Percentiles rank a stretch among this genome's conserved stretches.
Evolutionary conservation across 495 filamentous ascomycete species (phyloP).

Genomic region (Pyronema omphalodes): DNA sequence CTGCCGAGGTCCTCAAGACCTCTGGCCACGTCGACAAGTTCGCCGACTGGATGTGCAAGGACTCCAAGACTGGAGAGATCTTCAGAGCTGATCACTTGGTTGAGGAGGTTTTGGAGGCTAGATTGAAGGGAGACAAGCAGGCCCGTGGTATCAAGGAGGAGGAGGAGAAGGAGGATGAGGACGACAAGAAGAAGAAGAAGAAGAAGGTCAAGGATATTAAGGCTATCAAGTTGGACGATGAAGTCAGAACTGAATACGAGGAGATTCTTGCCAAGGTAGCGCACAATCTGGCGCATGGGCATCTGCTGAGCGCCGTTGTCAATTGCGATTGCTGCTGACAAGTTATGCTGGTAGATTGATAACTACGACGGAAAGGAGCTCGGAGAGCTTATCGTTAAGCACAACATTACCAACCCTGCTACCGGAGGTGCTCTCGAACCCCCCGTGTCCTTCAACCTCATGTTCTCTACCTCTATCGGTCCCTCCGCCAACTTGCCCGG

Average conservation of each 20-base stretch:
- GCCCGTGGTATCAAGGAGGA: constrained; percentile 53
- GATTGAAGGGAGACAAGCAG: constrained; percentile 65
- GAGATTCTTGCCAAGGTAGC: constrained; percentile 43
- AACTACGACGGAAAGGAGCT: constrained; percentile 57
- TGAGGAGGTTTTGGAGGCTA: constrained; percentile 70
- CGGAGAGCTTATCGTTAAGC: constrained; percentile 50
- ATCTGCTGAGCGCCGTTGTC: not conserved
- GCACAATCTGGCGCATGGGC: not conserved
- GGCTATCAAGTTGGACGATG: constrained; percentile 48
- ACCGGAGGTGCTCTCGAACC: constrained; percentile 39
- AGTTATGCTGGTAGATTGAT: constrained; percentile 35
- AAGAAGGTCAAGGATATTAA: constrained; percentile 32
- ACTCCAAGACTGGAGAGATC: constrained; percentile 92
- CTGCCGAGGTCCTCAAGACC: constrained; percentile 82
- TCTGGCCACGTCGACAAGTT: constrained; percentile 96
- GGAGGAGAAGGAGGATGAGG: constrained; percentile 40
- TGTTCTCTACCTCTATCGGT: constrained; percentile 60
- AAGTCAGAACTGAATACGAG: constrained; percentile 50
- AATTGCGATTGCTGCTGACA: not conserved
- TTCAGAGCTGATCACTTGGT: constrained; percentile 90
- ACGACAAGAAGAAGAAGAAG: constrained; percentile 42
- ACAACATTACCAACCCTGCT: constrained; percentile 48
- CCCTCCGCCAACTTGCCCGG: constrained; percentile 39
- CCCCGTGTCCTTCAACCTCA: constrained; percentile 59
- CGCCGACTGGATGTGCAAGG: constrained; percentile 98